Evolutionary conservation across 306 rosid genomes (phyloP), one percentile per base, ranked within the genome.

Genomic region (Medicago truncatula): DNA sequence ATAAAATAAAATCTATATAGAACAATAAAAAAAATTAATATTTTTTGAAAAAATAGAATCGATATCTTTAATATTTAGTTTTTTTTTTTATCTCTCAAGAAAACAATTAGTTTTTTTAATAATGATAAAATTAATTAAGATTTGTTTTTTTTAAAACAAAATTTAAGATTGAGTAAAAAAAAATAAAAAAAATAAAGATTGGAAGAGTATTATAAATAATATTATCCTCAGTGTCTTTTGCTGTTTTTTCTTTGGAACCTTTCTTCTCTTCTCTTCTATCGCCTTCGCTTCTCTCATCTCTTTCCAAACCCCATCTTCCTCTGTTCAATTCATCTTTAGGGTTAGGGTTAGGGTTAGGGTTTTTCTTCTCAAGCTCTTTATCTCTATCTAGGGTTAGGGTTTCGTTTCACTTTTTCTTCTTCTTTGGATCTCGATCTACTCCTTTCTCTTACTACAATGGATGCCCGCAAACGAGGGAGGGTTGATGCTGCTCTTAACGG

Each of bases 381-480:
- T 59, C 11, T 31, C 44, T 17, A 18, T 41, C 40, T 56, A 9
- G 6, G 17, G 9, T 64, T 56, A 9, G 6, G 17, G 9, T 64
- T 41, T 62, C 47, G 14, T 25, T 25, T 38, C 8, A 11, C 43
- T 8, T 40, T 9, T 9, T 28, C 31, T 28, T 28, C 31, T 28
- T 28, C 20, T 44, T 44, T 74, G 80, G 90, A 89, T 86, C 95
- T 81, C 71, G 91, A 85, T 74, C 79, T 57, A 77, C 17, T 7
- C 36, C 43, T 39, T 67, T 17, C 14, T 40, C 5, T 28, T 16
- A 52, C 68, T 58, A 28, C 38, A 36, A 78, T 89, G 93, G 90
- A 86, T 81, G 20, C 28, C 70, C 92, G 92, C 17, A 90, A 90
- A 85, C 84, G 92, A 61, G 92, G 89, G 21, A 90, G 96, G 62